A percentile compares a stretch with the other conserved stretches of the same genome.
phyloP scores from a whole-genome alignment of 1,139 yeast genomes.

The Taphrina communis region DNA sequence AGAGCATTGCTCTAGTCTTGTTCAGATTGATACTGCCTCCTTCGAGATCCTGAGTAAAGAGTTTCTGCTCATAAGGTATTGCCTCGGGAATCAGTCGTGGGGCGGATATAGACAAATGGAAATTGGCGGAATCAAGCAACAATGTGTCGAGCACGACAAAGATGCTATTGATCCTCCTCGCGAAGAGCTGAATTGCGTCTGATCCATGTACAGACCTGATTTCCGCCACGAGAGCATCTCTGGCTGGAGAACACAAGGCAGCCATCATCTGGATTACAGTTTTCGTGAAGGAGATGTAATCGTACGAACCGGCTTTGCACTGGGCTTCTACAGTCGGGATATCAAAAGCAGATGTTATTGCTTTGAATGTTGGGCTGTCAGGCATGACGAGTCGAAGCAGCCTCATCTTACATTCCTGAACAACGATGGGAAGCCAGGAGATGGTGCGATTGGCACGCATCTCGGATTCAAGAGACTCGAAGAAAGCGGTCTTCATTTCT shows the following conservation, averaged over 20 bases:
- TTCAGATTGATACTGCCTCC: slow-evolving; percentile 6
- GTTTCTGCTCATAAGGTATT: slow-evolving; percentile 37
- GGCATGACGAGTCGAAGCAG: slow-evolving; percentile 35
- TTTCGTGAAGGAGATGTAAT: slow-evolving; percentile 22
- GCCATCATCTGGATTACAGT: slow-evolving; percentile 37
- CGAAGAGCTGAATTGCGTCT: slow-evolving; percentile 14
- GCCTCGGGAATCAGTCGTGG: slow-evolving; percentile 35
- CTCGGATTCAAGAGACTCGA: slow-evolving; percentile 6
- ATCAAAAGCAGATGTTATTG: slow-evolving; percentile 38
- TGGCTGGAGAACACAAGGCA: slow-evolving; percentile 41
- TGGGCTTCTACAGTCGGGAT: slow-evolving; percentile 30
- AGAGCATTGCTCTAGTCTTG: slow-evolving; percentile 19
- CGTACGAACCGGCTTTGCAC: slow-evolving; percentile 29
- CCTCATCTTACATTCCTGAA: slow-evolving; percentile 36
- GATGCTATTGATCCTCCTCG: slow-evolving; percentile 33
- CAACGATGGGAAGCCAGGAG: slow-evolving; percentile 36
- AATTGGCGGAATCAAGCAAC: slow-evolving; percentile 41
- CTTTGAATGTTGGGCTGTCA: slow-evolving; percentile 30
- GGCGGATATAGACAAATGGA: slow-evolving; percentile 30
- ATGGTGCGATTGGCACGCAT: slow-evolving; percentile 20
- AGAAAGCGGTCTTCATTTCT: slow-evolving; percentile 19
- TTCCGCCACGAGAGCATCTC: slow-evolving; percentile 36
- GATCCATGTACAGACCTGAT: slow-evolving; percentile 21
- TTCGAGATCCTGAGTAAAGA: slow-evolving; percentile 47
- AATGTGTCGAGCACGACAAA: slow-evolving; percentile 34